These are phyloP conservation scores for Urochloa ruziziensis DNA, from an alignment of 176 grass and related monocot species.

Conservation along the genomic window DNA sequence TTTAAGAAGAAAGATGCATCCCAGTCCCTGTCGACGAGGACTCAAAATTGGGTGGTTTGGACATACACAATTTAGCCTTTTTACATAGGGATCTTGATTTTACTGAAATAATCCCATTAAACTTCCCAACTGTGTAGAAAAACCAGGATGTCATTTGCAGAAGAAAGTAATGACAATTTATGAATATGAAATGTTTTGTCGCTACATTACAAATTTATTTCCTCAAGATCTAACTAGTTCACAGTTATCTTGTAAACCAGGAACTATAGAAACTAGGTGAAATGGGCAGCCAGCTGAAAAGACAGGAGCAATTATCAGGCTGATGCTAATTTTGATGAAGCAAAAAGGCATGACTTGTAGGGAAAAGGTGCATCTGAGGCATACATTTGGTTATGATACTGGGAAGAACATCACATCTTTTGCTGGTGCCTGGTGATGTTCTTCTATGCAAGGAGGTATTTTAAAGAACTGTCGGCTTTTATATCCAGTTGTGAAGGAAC, in stretches of 20 bases:
- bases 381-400: background rate
- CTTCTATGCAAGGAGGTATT: background rate
- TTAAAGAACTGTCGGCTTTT: background rate
- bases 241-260: slow-evolving; percentile 19
- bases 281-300: background rate
- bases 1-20: too few relatives aligned
- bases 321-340: slow-evolving; percentile 11
- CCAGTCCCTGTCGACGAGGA: too few relatives aligned
- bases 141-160: too few relatives aligned
- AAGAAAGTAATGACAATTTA: background rate
- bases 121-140: too few relatives aligned
- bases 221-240: background rate
- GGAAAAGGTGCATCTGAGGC: background rate
- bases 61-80: too few relatives aligned
- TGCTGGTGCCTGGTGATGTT: background rate
- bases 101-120: too few relatives aligned
- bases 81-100: too few relatives aligned
- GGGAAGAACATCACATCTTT: background rate
- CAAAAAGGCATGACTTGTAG: background rate
- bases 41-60: too few relatives aligned
- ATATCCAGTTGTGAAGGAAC: background rate
- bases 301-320: background rate
- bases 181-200: background rate
- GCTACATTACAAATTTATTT: background rate
- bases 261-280: background rate